Percentiles rank a stretch among this genome's conserved stretches.
Evolutionary conservation across 805 yeast genomes (phyloP).

Genomic region (Debaryomyces prosopidis): DNA sequence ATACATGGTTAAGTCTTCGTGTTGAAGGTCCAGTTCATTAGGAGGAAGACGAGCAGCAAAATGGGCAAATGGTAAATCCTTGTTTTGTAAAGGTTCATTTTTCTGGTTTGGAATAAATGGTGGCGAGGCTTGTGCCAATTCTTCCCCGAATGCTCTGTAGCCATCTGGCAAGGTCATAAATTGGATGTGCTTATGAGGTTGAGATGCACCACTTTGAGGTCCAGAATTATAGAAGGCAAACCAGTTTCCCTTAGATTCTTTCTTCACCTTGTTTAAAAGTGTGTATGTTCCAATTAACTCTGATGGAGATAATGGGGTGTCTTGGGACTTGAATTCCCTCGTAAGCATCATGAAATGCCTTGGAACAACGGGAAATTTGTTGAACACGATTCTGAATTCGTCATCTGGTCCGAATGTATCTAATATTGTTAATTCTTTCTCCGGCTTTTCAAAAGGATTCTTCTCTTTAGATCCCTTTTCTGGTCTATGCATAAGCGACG

Average conservation of each 20-base stretch:
- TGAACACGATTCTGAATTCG: conserved; percentile 62
- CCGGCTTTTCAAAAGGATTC: conserved; percentile 83
- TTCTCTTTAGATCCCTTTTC: conserved; percentile 39
- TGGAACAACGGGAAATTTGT: conserved; percentile 83
- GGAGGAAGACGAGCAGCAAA: conserved; percentile 64
- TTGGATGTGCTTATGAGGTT: conserved; percentile 90
- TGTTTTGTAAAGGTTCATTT: conserved; percentile 60
- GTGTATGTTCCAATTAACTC: conserved; percentile 65
- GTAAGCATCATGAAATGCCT: conserved; percentile 82
- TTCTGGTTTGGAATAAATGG: conserved; percentile 55
- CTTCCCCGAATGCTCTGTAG: conserved; percentile 59
- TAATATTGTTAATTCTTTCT: conserved; percentile 66
- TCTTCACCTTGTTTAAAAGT: conserved; percentile 52
- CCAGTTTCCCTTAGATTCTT: conserved; percentile 43
- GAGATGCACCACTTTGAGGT: conserved; percentile 88
- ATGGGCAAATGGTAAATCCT: conserved; percentile 77
- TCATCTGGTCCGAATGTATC: conserved; percentile 53
- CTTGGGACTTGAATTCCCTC: conserved; percentile 69
- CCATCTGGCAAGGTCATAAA: conserved; percentile 67
- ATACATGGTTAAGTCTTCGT: conserved; percentile 62
- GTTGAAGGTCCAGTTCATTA: conserved; percentile 37
- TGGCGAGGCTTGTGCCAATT: conserved; percentile 38
- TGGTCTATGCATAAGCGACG: conserved; percentile 39
- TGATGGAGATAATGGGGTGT: conserved; percentile 64
- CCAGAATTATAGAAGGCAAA: conserved; percentile 91